phyloP scores from a whole-genome alignment of 2,329 filamentous ascomycete species.

The Aureobasidium sp. region DNA sequence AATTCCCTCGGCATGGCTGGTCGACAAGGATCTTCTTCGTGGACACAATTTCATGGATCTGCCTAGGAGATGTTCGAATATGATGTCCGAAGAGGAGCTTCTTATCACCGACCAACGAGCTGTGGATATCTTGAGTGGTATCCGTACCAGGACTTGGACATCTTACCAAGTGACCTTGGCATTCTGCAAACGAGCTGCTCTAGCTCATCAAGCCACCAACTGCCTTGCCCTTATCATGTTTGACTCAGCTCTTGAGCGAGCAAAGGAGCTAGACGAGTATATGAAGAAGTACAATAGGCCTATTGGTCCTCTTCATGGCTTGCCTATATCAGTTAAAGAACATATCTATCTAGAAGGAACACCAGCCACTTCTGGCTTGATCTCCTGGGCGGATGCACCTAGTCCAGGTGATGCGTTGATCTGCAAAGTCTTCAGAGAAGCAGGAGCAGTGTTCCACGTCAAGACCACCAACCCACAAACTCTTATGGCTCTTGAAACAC shows the following conservation, averaged over 20 bases:
- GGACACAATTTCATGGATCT: background rate
- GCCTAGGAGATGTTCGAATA: background rate
- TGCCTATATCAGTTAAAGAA: constrained; percentile 60
- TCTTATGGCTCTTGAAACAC: constrained; percentile 44
- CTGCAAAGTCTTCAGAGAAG: constrained; percentile 36
- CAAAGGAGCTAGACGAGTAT: constrained; percentile 44
- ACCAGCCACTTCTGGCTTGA: constrained; percentile 41
- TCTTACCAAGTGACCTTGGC: constrained; percentile 42
- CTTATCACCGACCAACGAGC: constrained; percentile 13
- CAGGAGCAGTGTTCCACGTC: constrained; percentile 44
- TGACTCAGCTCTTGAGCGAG: constrained; percentile 40
- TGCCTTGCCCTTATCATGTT: constrained; percentile 50
- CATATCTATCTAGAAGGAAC: constrained; percentile 51
- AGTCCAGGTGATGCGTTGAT: constrained; percentile 45
- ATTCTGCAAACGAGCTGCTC: constrained; percentile 45
- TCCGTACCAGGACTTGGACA: constrained; percentile 29
- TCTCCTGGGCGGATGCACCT: constrained; percentile 51
- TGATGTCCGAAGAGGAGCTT: constrained; percentile 13
- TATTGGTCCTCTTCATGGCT: constrained; percentile 56
- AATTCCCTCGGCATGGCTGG: constrained; percentile 2
- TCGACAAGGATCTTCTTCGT: background rate
- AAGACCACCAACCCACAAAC: constrained; percentile 46
- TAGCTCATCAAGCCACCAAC: constrained; percentile 47
- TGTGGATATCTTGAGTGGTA: background rate
- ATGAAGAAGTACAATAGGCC: constrained; percentile 34